Percentiles rank a stretch among this genome's conserved stretches.
phyloP scores from a whole-genome alignment of 768 basidiomycete species.

The Termitomyces sp. region DNA sequence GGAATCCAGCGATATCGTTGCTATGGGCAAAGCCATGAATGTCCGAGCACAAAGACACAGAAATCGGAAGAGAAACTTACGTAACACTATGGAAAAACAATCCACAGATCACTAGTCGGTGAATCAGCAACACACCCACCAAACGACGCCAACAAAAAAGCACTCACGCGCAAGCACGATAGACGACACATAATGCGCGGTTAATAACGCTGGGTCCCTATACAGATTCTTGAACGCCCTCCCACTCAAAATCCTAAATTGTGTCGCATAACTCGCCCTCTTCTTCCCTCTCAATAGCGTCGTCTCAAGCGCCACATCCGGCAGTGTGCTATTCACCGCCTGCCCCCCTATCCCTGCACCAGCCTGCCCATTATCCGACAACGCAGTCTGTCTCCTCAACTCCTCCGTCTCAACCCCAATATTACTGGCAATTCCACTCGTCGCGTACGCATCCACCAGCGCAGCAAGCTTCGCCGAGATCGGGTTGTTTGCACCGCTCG shows the following conservation, averaged over 20 bases:
- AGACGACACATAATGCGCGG: conserved; percentile 85
- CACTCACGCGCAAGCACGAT: conserved; percentile 77
- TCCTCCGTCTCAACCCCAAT: conserved; percentile 60
- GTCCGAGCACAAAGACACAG: neutral
- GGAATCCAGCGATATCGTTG: conserved; percentile 95
- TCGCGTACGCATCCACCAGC: conserved; percentile 69
- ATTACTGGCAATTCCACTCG: conserved; percentile 57
- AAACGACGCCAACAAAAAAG: conserved; percentile 11
- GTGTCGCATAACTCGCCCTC: conserved; percentile 82
- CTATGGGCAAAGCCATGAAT: conserved; percentile 23
- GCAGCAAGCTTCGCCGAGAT: conserved; percentile 57
- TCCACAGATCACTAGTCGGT: conserved; percentile 76
- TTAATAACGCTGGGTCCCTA: conserved; percentile 86
- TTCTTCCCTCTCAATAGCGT: conserved; percentile 63
- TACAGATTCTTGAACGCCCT: conserved; percentile 98
- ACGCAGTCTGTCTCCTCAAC: conserved; percentile 29
- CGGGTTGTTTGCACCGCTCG: conserved; percentile 19
- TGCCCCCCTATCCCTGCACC: conserved; percentile 14
- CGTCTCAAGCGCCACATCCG: conserved; percentile 68
- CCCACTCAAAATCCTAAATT: conserved; percentile 92
- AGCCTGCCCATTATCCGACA: conserved; percentile 20
- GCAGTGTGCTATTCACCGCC: conserved; percentile 36
- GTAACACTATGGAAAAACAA: conserved; percentile 87
- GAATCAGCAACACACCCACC: neutral
- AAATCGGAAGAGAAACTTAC: conserved; percentile 29